Base-by-base conservation (phyloP, 1,284 basidiomycete genomes). In the Caloboletus inedulis region DNA sequence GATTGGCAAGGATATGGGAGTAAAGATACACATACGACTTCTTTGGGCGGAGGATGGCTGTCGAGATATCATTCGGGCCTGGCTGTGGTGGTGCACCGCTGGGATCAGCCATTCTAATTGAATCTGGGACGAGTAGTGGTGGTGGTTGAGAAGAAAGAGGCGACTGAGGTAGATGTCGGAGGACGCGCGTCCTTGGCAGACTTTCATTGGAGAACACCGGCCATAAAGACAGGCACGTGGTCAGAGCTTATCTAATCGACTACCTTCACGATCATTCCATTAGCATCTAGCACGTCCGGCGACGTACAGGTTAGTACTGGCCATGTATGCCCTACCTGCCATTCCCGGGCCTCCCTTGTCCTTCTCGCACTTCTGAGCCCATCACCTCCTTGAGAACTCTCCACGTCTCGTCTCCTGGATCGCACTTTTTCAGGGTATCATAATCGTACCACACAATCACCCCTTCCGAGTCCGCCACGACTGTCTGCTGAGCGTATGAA, bases 31-130 rank as follows among this genome's bases (percentile, higher is more conserved):
- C 92, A 63, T 70, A 96, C 94, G 91, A 94, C 80, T 95, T 95
- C 89, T 97, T 98, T 60, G 87, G 88, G 59, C 94, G 79, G 56
- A 98, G 78, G 70, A 98, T 97, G 43, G 94, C 94, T 30, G 94
- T 97, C n/a, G 94, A 91, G 54, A 82, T 79, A 65, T 94, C 92
- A 69, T 94, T 82, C 25, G 83, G 83, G 47, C 85, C 86, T 29
- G 89, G 85, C 64, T 83, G 85, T 54, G 87, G 79, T 54, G 85
- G 63, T 59, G 86, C 87, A 61, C 89, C 89, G 62, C 87, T 89
- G 18, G 89, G 88, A 74, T 91, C 87, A 62, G 82, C 82, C 80
- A 87, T 87, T 56, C 25, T 62, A 7, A 12, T 44, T 40, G 37
- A 45, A 34, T 46, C 31, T 52, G 34, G 36, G 42, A 47, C 21